Percentiles rank a stretch among this genome's conserved stretches.
Evolutionary conservation across 495 filamentous ascomycete genomes (phyloP).

Genomic region (Cryomyces minteri): DNA sequence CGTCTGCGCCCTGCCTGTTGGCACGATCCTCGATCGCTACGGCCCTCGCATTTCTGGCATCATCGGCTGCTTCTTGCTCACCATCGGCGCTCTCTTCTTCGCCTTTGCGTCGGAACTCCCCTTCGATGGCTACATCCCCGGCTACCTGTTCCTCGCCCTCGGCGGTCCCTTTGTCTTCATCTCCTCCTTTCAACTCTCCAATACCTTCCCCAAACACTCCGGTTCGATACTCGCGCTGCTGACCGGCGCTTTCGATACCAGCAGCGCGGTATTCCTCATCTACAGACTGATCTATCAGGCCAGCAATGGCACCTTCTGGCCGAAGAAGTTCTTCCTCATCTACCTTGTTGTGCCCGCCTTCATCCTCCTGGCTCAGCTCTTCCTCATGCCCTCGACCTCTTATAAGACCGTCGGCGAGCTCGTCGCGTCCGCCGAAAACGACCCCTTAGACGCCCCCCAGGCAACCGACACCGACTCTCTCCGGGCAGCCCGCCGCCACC

Average conservation of each 20-base stretch:
- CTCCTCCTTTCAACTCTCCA: constrained; percentile 80
- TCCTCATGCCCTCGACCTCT: constrained; percentile 58
- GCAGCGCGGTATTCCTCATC: constrained; percentile 72
- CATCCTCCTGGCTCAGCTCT: constrained; percentile 50
- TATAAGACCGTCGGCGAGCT: constrained; percentile 85
- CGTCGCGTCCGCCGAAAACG: constrained; percentile 47
- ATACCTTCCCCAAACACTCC: constrained; percentile 72
- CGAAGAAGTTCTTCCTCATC: constrained; percentile 51
- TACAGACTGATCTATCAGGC: constrained; percentile 60
- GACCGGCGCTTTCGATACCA: constrained; percentile 81
- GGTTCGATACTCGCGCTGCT: constrained; percentile 71
- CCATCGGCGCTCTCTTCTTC: constrained; percentile 50
- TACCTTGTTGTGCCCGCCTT: constrained; percentile 60
- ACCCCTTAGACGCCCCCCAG: constrained; percentile 20
- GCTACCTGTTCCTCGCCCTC: constrained; percentile 66
- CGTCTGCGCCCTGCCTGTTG: constrained; percentile 65
- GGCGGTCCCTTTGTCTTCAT: constrained; percentile 88
- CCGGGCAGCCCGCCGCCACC: constrained; percentile 38
- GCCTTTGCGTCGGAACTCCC: constrained; percentile 44
- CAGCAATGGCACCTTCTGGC: constrained; percentile 38
- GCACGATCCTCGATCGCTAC: constrained; percentile 68
- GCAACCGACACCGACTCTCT: constrained; percentile 6
- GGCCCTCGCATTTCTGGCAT: constrained; percentile 64
- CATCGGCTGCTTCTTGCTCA: constrained; percentile 48
- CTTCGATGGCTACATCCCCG: constrained; percentile 57